Base-by-base conservation (phyloP, 2,329 filamentous ascomycete genomes). In the Ophiocordyceps camponoti-rufipedis region DNA sequence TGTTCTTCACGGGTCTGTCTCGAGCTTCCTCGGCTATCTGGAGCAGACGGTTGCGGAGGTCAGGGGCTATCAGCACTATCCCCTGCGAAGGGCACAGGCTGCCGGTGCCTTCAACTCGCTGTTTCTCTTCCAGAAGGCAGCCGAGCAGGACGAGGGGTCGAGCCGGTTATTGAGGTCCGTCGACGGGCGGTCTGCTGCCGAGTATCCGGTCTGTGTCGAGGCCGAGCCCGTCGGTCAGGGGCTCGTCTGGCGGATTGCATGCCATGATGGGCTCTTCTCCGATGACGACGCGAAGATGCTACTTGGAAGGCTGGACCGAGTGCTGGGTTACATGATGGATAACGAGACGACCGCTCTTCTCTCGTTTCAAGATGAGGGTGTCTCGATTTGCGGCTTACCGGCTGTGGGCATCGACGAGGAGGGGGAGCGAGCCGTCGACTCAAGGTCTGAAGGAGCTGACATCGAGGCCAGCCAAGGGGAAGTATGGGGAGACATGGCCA, bases 161-260 rank as follows among this genome's bases (percentile, higher is more conserved):
- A 38, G 55, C 1, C 44, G 52, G 0, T 56, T 89, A 3, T 77
- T 84, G 52, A 68, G 66, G 35, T 86, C 84, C 2, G 59, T 83
- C 1, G 67, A 70, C 14, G 75, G 80, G 0, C 62, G 65, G 3
- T 80, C 85, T 0, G 72, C 79, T 19, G 78, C 89, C 1, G 86
- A 94, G 50, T 93, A 88, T 58, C 80, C 85, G 0, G 62, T 94
- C 4, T 91, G 85, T 53, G 72, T 85, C 2, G 88, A 95, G 62
- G 77, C 91, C 58, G 85, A 94, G 56, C 61, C 74, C 6, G 58
- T 72, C 0, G 64, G 62, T 0, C 61, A 72, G 16, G 54, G 61
- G 0, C 57, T 93, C 1, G 49, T 77, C 0, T 91, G 87, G 80
- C 78, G 84, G 12, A 70, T 78, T 16, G 85, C 86, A 5, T 81